Conservation (phyloP, 257 asterid genomes). For the Solanum rostratum region DNA sequence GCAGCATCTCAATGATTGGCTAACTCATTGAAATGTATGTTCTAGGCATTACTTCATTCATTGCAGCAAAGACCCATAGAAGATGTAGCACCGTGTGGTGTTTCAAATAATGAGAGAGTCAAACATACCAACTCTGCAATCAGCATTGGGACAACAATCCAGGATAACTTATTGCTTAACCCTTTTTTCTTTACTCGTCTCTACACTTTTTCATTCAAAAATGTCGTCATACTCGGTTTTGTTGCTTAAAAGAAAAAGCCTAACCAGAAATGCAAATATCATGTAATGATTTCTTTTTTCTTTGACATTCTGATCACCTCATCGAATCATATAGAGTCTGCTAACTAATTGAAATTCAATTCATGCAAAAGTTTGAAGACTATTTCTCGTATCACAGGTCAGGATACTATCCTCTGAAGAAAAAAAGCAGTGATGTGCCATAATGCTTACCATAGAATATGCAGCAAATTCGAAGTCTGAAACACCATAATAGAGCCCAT, state of each 20-base stretch:
- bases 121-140: not conserved
- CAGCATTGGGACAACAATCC: not conserved
- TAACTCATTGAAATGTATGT: not conserved
- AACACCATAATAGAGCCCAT: conserved; percentile 94
- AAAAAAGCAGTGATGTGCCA: not conserved
- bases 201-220: not conserved
- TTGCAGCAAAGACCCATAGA: not conserved
- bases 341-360: not conserved
- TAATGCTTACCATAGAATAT: conserved; percentile 64
- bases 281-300: not conserved
- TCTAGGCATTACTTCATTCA: not conserved
- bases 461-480: conserved; percentile 94
- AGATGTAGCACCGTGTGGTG: not conserved
- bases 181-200: not conserved
- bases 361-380: not conserved
- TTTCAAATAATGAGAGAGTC: not conserved
- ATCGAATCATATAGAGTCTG: not conserved
- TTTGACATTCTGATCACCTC: not conserved
- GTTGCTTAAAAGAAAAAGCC: not conserved
- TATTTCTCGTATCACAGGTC: not conserved
- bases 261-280: not conserved
- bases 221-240: not conserved
- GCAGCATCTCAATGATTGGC: not conserved
- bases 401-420: not conserved
- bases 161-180: not conserved